These are phyloP conservation scores for Calonectria fujianensis DNA, from an alignment of 2,329 filamentous ascomycete genomes.

Conservation along the genomic window DNA sequence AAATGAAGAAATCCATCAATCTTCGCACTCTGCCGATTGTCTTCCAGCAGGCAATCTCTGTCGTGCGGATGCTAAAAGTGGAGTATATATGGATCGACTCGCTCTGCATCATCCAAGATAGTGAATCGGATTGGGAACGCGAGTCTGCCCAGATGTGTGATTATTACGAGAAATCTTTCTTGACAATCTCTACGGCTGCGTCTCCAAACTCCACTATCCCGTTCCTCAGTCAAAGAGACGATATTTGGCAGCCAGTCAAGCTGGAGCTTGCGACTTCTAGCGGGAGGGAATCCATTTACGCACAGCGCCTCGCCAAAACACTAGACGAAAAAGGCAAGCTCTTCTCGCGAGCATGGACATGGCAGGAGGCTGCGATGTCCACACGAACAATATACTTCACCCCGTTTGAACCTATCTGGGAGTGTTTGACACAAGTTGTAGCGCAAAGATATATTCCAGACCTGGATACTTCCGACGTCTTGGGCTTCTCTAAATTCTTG, in stretches of 20 bases:
- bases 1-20: not conserved
- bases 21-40: not conserved
- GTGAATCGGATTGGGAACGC: not conserved
- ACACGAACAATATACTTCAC: slow-evolving; percentile 13
- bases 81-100: slow-evolving; percentile 13
- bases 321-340: not conserved
- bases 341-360: slow-evolving; percentile 11
- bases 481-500: not conserved
- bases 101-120: slow-evolving; percentile 10
- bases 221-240: slow-evolving; percentile 2
- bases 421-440: not conserved
- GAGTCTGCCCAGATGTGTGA: slow-evolving; percentile 11
- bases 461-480: not conserved
- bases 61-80: slow-evolving; percentile 13
- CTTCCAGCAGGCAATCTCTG: slow-evolving; percentile 6
- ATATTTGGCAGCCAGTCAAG: slow-evolving; percentile 5
- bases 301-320: not conserved
- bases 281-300: not conserved
- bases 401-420: slow-evolving; percentile 2
- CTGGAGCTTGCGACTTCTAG: not conserved
- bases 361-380: not conserved
- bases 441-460: not conserved
- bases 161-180: slow-evolving; percentile 10
- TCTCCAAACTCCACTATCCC: not conserved
- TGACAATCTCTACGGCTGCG: not conserved